A percentile compares a stretch with the other conserved stretches of the same genome.
These are phyloP conservation scores for Pterula multifida DNA, from an alignment of 1,284 basidiomycete genomes.

Conservation along the genomic window DNA sequence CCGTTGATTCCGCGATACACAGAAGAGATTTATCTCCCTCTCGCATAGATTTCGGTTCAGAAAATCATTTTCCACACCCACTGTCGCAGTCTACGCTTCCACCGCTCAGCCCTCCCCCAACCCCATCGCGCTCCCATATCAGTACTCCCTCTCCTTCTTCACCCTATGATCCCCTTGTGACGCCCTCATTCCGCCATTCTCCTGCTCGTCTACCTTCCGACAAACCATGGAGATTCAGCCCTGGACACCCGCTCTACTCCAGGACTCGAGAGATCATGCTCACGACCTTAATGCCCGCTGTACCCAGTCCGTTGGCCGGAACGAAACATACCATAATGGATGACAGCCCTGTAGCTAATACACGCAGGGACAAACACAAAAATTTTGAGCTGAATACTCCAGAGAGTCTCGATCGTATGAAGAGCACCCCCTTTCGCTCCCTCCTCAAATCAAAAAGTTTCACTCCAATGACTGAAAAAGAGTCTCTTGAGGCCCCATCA, in stretches of 20 bases:
- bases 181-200: slow-evolving; percentile 64
- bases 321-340: slow-evolving; percentile 1
- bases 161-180: slow-evolving; percentile 58
- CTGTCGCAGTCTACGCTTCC: slow-evolving; percentile 8
- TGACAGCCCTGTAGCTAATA: slow-evolving; percentile 1
- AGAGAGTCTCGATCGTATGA: slow-evolving; percentile 15
- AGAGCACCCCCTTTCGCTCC: background rate
- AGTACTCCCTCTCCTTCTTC: slow-evolving; percentile 28
- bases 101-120: slow-evolving; percentile 25
- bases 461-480: background rate
- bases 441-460: background rate
- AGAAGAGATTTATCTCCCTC: background rate
- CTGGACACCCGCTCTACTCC: slow-evolving; percentile 57
- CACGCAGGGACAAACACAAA: slow-evolving; percentile 15
- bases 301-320: slow-evolving; percentile 27
- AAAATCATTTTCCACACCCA: slow-evolving; percentile 4
- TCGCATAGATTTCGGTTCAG: background rate
- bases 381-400: slow-evolving; percentile 17
- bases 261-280: slow-evolving; percentile 50
- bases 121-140: slow-evolving; percentile 16
- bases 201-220: slow-evolving; percentile 56
- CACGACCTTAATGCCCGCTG: slow-evolving; percentile 38
- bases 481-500: background rate
- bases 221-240: slow-evolving; percentile 68
- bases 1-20: background rate